Evolutionary conservation across 129 eudicot genomes (phyloP), one percentile per base, ranked within the genome.

Genomic region (Pseudognaphalium luteoalbum): DNA sequence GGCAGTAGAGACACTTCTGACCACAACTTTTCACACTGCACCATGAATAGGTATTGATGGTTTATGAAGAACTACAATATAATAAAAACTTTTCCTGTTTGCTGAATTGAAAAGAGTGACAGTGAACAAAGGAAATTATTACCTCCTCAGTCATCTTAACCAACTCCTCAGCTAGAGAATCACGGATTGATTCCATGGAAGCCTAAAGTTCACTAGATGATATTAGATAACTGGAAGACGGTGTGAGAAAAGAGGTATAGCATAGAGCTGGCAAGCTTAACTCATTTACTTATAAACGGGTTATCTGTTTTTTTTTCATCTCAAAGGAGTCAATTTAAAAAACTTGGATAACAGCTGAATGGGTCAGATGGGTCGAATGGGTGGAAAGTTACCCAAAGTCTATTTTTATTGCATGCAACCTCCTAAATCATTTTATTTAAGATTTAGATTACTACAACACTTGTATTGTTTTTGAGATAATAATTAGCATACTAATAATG

Each of bases 101-200:
- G 29, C 8, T 41, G 59, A 74, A 12, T 9, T 11, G 28, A 68
- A 68, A 68, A 72, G 56, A 21, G 21, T 54, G 63, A 17, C 29
- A 47, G 67, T 19, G 34, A 51, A 60, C 7, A 42, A 8, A 17
- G 8, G 25, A 19, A 41, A 39, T 66, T n/a, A 39, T 39, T 69
- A 90, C 98, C 89, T 90, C 88, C 67, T 83, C 98, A 12, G 98
- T 93, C 97, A 93, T 81, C 78, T 90, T 90, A 70, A 93, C 98
- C 83, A 93, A 76, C 87, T 93, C 98, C 86, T 93, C 98, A 29
- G 98, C 92, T 86, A 93, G 97, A 74, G 98, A 90, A 78, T 93
- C 96, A 50, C 98, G 90, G 57, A 93, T 93, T 33, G 98, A 88
- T 83, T 90, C 97, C 98, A 93, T 71, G 71, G 98, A 88, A 50